phyloP scores from a whole-genome alignment of 2,329 filamentous ascomycete species.

The Fusarium lyarnte region DNA sequence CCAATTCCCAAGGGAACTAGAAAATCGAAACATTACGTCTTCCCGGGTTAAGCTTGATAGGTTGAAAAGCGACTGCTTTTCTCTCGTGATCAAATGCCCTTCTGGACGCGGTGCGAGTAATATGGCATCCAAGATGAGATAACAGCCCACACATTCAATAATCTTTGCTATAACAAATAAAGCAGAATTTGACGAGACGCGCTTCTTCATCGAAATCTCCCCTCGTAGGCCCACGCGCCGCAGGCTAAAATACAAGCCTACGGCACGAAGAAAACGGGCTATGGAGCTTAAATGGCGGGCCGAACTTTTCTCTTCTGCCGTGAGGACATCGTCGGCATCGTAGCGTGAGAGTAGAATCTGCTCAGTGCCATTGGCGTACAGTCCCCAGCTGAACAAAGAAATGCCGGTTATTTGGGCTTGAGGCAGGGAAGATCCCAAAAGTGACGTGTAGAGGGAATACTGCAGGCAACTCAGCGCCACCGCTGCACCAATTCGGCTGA shows the following conservation, averaged over 20 bases:
- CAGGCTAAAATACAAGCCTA: neutral
- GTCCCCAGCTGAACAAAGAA: neutral
- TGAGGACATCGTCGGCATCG: neutral
- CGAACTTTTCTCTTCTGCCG: too few species aligned
- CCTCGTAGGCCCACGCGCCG: neutral
- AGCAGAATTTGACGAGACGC: neutral
- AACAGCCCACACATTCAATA: neutral
- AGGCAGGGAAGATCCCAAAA: neutral
- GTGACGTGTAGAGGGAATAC: neutral
- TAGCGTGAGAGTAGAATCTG: neutral
- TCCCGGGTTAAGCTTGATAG: neutral
- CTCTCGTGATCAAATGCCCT: neutral
- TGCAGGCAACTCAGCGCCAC: neutral
- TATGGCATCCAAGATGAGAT: neutral
- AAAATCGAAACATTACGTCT: neutral
- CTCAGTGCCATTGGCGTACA: neutral
- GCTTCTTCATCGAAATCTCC: neutral
- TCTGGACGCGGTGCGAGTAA: neutral
- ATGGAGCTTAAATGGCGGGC: accelerated
- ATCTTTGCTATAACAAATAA: neutral
- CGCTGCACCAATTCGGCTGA: accelerated
- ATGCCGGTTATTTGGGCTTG: neutral
- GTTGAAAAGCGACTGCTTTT: neutral
- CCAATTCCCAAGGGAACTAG: neutral
- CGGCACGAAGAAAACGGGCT: neutral